phyloP scores from a whole-genome alignment of 352 stramenopile genomes.

The Phytophthora ramorum region DNA sequence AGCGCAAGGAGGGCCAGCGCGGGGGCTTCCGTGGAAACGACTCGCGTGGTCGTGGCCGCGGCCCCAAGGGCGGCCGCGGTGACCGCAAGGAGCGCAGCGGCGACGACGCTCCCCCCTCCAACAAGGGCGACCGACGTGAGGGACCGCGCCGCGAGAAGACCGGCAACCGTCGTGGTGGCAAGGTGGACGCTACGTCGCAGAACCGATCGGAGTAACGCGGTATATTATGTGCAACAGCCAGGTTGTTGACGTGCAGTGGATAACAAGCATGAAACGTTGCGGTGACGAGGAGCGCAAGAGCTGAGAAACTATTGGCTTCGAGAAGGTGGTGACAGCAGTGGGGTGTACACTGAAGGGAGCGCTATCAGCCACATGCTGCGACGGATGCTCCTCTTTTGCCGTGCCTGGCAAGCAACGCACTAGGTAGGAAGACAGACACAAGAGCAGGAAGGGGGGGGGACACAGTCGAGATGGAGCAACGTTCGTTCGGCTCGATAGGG shows the following conservation, averaged over 20 bases:
- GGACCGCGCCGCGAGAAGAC: conserved; percentile 67
- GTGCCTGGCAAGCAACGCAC: conserved; percentile 29
- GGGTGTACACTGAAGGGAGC: too few species aligned
- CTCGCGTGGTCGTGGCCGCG: conserved; percentile 54
- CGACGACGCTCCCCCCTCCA: conserved; percentile 41
- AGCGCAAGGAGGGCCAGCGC: conserved; percentile 77
- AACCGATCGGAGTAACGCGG: conserved; percentile 58
- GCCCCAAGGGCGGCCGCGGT: conserved; percentile 56
- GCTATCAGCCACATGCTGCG: too few species aligned
- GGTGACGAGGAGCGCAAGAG: conserved; percentile 15
- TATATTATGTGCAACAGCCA: conserved; percentile 36
- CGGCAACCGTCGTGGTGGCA: conserved; percentile 65
- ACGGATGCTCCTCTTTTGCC: conserved; percentile 16
- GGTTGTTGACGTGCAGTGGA: conserved; percentile 17
- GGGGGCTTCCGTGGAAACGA: conserved; percentile 61
- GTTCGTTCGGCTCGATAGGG: conserved; percentile 33
- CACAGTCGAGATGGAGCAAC: conserved; percentile 26
- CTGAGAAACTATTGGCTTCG: conserved; percentile 16
- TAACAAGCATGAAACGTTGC: conserved; percentile 3
- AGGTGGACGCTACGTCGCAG: conserved; percentile 56
- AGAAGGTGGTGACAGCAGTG: conserved; percentile 1
- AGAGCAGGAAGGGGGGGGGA: conserved; percentile 22
- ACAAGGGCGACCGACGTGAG: conserved; percentile 47
- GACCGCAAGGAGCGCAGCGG: conserved; percentile 79
- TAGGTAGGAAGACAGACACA: conserved; percentile 44